Base-by-base conservation (phyloP, 352 stramenopile species). In the Albugo laibachii region DNA sequence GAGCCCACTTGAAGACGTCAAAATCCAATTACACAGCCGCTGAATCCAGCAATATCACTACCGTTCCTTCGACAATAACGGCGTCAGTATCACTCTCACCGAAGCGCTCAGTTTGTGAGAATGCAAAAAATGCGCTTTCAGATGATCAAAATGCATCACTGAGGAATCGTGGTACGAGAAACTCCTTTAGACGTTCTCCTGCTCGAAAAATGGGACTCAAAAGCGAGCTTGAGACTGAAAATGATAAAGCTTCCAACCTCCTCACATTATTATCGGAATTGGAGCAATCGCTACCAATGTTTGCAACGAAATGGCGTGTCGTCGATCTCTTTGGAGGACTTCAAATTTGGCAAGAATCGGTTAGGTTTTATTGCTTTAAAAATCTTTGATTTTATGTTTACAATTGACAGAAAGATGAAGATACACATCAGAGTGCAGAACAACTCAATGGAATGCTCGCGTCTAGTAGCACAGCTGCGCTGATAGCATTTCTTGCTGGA, bases 231-330 rank as follows among this genome's bases (percentile, higher is more conserved):
- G n/a, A n/a, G n/a, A n/a, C n/a, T n/a, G n/a, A n/a, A n/a, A n/a
- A n/a, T n/a, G n/a, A n/a, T n/a, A n/a, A n/a, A n/a, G n/a, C n/a
- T 24, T 43, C 70, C 8, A 72, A 50, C 45, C 80, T 66, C 16
- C 58, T 83, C 18, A 80, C 77, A 59, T 57, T 83, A 21, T 50
- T 83, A 57, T 80, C 68, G 50, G 70, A 83, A 45, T 51, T 83
- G n/a, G 70, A 83, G 53, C 56, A 58, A 15, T 83, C 70, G 11
- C 80, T 68, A 66, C 58, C 68, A 52, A 83, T 83, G 70, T 83
- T 83, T 49, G 57, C 65, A 3, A 65, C 67, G 20, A 67, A 56
- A 31, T 83, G 70, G 70, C 65, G 61, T 40, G 70, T 80, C 39
- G 66, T 73, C 49, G 70, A 83, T 41, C 54, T 83, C 41, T 83